phyloP scores from a whole-genome alignment of 352 stramenopile genomes.

The Pythium pyrilobum region DNA sequence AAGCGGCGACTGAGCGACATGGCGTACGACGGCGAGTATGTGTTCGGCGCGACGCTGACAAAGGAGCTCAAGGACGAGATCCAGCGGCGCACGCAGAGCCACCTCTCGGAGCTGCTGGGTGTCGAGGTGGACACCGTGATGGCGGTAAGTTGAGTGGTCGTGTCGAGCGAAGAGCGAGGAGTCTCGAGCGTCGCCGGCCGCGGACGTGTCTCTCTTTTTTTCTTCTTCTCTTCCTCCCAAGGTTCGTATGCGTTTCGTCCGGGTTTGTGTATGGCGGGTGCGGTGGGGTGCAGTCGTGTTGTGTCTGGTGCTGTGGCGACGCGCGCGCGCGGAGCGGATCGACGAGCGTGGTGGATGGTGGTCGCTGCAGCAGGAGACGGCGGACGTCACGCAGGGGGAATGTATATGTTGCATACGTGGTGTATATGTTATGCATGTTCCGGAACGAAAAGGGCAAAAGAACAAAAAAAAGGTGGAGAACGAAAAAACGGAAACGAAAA shows the following conservation, averaged over 20 bases:
- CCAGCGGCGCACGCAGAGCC: conserved; percentile 34
- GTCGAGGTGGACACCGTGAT: conserved; percentile 76
- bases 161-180: neutral
- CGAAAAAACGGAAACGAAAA: conserved; percentile 6
- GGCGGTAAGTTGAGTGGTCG: conserved; percentile 53
- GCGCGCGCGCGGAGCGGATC: neutral
- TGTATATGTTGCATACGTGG: conserved; percentile 10
- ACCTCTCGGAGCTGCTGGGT: conserved; percentile 75
- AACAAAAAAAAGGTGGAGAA: conserved; percentile 7
- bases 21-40: conserved; percentile 38
- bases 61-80: conserved; percentile 56
- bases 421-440: conserved; percentile 19
- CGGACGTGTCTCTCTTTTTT: conserved; percentile 1
- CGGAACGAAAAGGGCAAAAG: conserved; percentile 23
- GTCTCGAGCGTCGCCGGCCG: neutral
- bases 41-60: conserved; percentile 55
- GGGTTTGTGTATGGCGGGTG: neutral
- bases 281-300: neutral
- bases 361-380: conserved; percentile 7
- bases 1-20: neutral
- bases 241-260: conserved; percentile 4
- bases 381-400: neutral
- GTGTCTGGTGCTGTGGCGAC: conserved; percentile 3
- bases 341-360: neutral
- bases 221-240: conserved; percentile 7